Base-by-base conservation (phyloP, 1,139 yeast species). In the Meyerozyma elateridarum region DNA sequence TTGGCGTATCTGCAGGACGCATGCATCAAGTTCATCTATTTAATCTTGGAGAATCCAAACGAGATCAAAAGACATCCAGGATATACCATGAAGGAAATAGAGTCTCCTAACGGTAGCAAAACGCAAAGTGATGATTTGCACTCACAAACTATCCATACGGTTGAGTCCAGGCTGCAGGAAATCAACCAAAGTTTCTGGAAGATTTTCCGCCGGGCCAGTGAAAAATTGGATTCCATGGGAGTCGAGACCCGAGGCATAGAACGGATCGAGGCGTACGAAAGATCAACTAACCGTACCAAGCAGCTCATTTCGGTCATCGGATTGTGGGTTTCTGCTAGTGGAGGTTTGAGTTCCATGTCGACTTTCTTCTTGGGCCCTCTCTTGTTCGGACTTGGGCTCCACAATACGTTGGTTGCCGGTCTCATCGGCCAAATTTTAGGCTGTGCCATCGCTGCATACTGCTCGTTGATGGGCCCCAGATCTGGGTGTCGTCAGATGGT, bases 401-500 rank as follows among this genome's bases (percentile, higher is more conserved):
- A 59, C 36, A 79, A 83, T 45, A 62, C 85, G 1, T 48, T 83
- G 39, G 55, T 75, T 3, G 61, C 77, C 7, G 91, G 93, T 3
- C 42, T 81, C 15, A 48, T 77, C 4, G 85, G 87, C 0, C 72
- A 74, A 37, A 53, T 75, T 17, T 43, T 82, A 5, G 95, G 95
- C 0, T 79, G 91, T 48, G 56, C 71, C 8, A 63, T 84, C 15
- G 93, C 95, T 2, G 91, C 88, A 0, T 85, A 83, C 51, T 84
- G 89, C 49, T 70, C 93, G 4, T 70, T 76, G 8, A 78, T 85
- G 88, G 95, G 95, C 1, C 94, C 95, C 1, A 68, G 85, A 37
- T 82, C 93, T 0, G 95, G 95, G 0, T 74, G 89, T 41, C 66
- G 95, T 45, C 94, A 85, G 52, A 83, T 85, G 88, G 89, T 85